Base-by-base conservation (phyloP, 768 basidiomycete genomes). In the Suillus discolor region DNA sequence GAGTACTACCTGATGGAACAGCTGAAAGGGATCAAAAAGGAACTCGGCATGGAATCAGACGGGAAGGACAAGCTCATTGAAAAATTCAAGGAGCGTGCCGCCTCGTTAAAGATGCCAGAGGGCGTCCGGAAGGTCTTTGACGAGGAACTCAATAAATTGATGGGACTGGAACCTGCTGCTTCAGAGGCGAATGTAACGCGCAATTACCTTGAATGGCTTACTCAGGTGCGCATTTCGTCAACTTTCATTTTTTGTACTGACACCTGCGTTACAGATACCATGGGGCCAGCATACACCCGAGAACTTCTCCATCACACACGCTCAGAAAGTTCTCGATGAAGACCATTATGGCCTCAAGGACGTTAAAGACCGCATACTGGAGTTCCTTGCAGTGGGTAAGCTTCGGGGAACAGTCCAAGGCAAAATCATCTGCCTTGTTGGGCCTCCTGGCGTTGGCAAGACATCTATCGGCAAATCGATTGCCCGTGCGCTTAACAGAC, bases 1-100 rank as follows among this genome's bases (percentile, higher is more conserved):
- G 96, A 97, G 79, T 96, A 96, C 70, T 97, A 96, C 73, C 82
- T 98, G 61, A 96, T 96, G 93, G 96, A 98, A 75, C 96, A 98
- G 77, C 85, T 98, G 53, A 95, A 95, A 77, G 93, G 93, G 4
- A 96, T 97, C 78, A 97, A 97, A 83, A 96, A 94, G 80, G 96
- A 97, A 76, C 83, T 97, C 9, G 96, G 96, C 0, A 94, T 97
- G 89, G 95, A 97, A 77, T 90, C 87, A 8, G 95, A 97, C 66
- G 95, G 95, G 4, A 97, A 97, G 83, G 96, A 97, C 78, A 94
- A 94, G 78, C 79, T 97, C 44, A 91, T 97, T 45, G 93, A 96
- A 74, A 92, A 94, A 81, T 94, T 97, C 79, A 91, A 87, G 78
- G 92, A 96, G 74, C 83, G 95, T 44, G 96, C 94, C 0, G 87